Conservation (phyloP, 805 yeast genomes). For the Wickerhamomyces ciferrii region DNA sequence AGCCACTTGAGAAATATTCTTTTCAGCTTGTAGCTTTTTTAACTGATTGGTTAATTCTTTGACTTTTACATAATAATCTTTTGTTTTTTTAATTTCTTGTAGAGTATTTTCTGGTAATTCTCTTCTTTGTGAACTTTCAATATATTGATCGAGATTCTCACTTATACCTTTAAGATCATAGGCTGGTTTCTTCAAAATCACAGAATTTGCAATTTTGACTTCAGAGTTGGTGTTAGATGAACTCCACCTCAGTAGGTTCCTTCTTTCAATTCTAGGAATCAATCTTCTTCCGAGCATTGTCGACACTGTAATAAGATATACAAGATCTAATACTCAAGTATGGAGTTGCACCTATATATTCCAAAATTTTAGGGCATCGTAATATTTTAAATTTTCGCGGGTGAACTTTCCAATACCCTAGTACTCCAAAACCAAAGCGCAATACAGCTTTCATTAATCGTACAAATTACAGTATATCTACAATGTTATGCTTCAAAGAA, state of each 20-base stretch:
- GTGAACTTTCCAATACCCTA: too few relatives aligned
- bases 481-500: neutral
- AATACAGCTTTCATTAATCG: too few relatives aligned
- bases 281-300: neutral
- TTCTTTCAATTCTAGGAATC: neutral
- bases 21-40: slow-evolving; percentile 21
- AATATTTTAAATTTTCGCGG: too few relatives aligned
- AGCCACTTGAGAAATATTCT: slow-evolving; percentile 23
- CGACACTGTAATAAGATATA: too few relatives aligned
- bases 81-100: slow-evolving; percentile 22
- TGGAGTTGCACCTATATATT: too few relatives aligned
- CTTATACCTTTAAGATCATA: slow-evolving; percentile 29
- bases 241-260: neutral
- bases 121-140: slow-evolving; percentile 27
- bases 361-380: too few relatives aligned
- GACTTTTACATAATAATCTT: slow-evolving; percentile 19
- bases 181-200: slow-evolving; percentile 23
- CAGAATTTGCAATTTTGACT: neutral
- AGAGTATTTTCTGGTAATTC: slow-evolving; percentile 17
- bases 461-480: neutral
- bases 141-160: slow-evolving; percentile 21
- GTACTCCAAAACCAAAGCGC: too few relatives aligned
- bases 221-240: neutral
- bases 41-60: slow-evolving; percentile 17
- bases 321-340: too few relatives aligned